Evolutionary conservation across 2,329 filamentous ascomycete species (phyloP).

Genomic region (Verticillium tricorpus): DNA sequence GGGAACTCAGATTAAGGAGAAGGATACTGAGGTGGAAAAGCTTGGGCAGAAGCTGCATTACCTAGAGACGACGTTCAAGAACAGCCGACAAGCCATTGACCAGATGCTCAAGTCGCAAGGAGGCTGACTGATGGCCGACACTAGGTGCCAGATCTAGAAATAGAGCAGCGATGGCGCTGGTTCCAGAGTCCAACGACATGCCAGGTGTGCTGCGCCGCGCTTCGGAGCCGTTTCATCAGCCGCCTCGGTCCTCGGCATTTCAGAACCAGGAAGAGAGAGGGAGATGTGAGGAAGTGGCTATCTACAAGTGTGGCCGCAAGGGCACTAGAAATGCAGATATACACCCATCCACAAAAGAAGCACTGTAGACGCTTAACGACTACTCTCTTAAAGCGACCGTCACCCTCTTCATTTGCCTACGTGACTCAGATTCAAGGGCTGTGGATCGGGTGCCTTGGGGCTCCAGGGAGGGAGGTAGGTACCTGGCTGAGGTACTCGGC

Average conservation of each 20-base stretch:
- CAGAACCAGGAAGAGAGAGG: too few species aligned
- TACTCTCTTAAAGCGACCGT: too few species aligned
- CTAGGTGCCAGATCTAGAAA: background rate
- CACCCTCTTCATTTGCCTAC: too few species aligned
- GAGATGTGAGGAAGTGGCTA: too few species aligned
- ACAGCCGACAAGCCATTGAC: conserved; percentile 86
- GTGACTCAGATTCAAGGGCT: too few species aligned
- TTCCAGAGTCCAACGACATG: background rate
- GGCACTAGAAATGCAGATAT: too few species aligned
- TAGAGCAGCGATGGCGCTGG: background rate
- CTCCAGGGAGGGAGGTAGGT: too few species aligned
- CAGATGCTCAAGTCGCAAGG: conserved; percentile 59
- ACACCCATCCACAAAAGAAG: too few species aligned
- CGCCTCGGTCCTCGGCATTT: background rate
- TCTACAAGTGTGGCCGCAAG: too few species aligned
- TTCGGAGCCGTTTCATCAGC: background rate
- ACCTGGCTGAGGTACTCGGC: too few species aligned
- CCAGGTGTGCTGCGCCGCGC: background rate
- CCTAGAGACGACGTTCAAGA: conserved; percentile 91
- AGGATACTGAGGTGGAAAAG: conserved; percentile 74
- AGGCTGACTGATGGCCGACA: background rate
- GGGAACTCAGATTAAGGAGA: conserved; percentile 65
- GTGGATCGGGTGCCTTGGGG: too few species aligned
- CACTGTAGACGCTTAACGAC: too few species aligned
- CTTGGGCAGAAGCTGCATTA: conserved; percentile 88